Percentiles rank a stretch among this genome's conserved stretches.
Evolutionary conservation across 2,329 filamentous ascomycete species (phyloP).

Genomic region (Aspergillus viridinutans): DNA sequence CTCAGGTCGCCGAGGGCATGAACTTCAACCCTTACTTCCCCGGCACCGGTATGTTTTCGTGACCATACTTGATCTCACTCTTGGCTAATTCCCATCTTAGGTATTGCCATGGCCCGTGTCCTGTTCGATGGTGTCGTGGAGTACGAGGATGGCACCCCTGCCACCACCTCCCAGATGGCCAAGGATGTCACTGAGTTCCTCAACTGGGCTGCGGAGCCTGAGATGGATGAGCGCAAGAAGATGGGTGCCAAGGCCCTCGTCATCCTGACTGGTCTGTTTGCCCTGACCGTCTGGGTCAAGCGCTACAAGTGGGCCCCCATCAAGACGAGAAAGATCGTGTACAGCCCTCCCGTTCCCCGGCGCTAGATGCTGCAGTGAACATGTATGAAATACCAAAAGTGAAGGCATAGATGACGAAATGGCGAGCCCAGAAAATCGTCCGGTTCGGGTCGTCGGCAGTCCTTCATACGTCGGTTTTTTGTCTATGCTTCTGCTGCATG

Average conservation of each 20-base stretch:
- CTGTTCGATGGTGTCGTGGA: slow-evolving; percentile 96
- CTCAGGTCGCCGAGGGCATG: slow-evolving; percentile 76
- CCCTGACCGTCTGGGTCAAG: slow-evolving; percentile 95
- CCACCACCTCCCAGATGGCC: slow-evolving; percentile 97
- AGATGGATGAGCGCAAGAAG: slow-evolving; percentile 99
- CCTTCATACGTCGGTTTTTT: slow-evolving; percentile 26
- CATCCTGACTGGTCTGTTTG: slow-evolving; percentile 72
- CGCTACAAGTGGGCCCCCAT: slow-evolving; percentile 98
- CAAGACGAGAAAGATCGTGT: slow-evolving; percentile 92
- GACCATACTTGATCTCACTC: neutral
- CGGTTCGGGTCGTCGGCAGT: slow-evolving; percentile 20
- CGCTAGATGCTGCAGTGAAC: slow-evolving; percentile 29
- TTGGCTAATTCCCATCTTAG: slow-evolving; percentile 26
- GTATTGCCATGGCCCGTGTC: slow-evolving; percentile 96
- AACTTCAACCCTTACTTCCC: slow-evolving; percentile 99
- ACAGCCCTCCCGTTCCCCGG: slow-evolving; percentile 63
- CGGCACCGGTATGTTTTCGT: slow-evolving; percentile 64
- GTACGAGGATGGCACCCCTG: slow-evolving; percentile 94
- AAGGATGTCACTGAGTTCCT: slow-evolving; percentile 99
- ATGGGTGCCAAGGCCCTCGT: slow-evolving; percentile 97
- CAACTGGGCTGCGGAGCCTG: slow-evolving; percentile 98
- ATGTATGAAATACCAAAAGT: slow-evolving; percentile 28
- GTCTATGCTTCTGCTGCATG: slow-evolving; percentile 27
- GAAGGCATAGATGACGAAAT: slow-evolving; percentile 22
- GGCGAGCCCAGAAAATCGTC: slow-evolving; percentile 22